A percentile compares a stretch with the other conserved stretches of the same genome.
Conservation (phyloP, 352 stramenopile species). For the Albugo laibachii region DNA sequence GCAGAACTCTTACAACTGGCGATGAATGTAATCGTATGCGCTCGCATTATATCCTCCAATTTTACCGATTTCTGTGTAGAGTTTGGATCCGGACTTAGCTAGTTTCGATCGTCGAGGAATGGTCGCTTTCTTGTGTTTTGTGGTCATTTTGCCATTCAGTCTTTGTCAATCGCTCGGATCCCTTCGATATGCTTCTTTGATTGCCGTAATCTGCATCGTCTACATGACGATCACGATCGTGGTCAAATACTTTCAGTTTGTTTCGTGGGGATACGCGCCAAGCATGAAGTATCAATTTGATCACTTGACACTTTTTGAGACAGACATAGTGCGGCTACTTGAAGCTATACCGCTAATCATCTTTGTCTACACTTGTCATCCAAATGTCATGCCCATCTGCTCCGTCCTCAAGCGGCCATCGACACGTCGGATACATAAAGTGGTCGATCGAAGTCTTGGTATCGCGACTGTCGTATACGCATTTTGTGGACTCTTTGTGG, state of each 20-base stretch:
- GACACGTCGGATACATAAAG: conserved; percentile 72
- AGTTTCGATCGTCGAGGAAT: conserved; percentile 43
- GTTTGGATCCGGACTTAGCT: conserved; percentile 19
- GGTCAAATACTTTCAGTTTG: conserved; percentile 81
- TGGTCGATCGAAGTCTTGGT: conserved; percentile 71
- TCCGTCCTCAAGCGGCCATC: conserved; percentile 72
- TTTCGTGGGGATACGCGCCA: conserved; percentile 34
- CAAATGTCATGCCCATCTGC: conserved; percentile 79
- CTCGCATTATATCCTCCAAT: not conserved
- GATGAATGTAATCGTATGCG: conserved; percentile 15
- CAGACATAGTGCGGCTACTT: conserved; percentile 32
- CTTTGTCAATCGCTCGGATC: conserved; percentile 66
- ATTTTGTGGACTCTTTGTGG: conserved; percentile 62
- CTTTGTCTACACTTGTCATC: conserved; percentile 77
- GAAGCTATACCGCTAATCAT: conserved; percentile 65
- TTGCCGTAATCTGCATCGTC: conserved; percentile 74
- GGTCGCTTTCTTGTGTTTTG: conserved; percentile 29
- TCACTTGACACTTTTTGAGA: conserved; percentile 59
- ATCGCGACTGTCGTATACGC: conserved; percentile 54
- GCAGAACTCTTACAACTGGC: conserved; percentile 55
- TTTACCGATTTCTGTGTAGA: conserved; percentile 17
- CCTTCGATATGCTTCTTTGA: conserved; percentile 71
- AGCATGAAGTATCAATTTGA: conserved; percentile 51
- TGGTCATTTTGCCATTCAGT: conserved; percentile 64
- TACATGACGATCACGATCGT: conserved; percentile 79